These are phyloP conservation scores for Candida ipomoeae DNA, from an alignment of 805 yeast species.

Conservation along the genomic window DNA sequence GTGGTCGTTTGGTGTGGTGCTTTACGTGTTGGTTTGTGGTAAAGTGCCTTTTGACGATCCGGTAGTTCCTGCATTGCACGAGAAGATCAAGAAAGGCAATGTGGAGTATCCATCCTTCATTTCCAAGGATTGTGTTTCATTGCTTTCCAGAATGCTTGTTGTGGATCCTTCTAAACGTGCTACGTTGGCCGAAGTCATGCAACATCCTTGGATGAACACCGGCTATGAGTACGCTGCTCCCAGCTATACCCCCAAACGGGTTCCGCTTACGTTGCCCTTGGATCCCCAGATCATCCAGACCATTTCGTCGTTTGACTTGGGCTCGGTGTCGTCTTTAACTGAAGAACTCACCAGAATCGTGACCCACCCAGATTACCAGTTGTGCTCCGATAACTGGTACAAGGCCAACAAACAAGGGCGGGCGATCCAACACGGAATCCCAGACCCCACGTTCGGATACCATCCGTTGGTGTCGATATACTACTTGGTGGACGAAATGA, in stretches of 20 bases:
- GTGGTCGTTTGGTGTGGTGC: constrained; percentile 97
- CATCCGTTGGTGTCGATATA: constrained; percentile 89
- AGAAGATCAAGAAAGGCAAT: constrained; percentile 85
- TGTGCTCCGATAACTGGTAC: constrained; percentile 62
- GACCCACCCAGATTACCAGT: constrained; percentile 60
- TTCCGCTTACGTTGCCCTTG: constrained; percentile 68
- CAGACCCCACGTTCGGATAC: constrained; percentile 79
- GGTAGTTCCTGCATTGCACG: constrained; percentile 85
- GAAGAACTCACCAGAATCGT: constrained; percentile 56
- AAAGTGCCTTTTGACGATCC: constrained; percentile 98
- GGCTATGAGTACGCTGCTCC: constrained; percentile 76
- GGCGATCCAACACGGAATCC: constrained; percentile 27
- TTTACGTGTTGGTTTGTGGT: constrained; percentile 94
- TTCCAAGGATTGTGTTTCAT: constrained; percentile 73
- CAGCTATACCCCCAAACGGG: constrained; percentile 70
- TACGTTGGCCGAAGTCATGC: constrained; percentile 66
- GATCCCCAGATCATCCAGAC: constrained; percentile 64
- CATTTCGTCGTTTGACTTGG: constrained; percentile 77
- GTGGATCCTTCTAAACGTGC: constrained; percentile 86
- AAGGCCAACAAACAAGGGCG: constrained; percentile 36
- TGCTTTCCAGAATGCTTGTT: constrained; percentile 83
- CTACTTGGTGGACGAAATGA: constrained; percentile 80
- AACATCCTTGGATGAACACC: constrained; percentile 92
- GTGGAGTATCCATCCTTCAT: constrained; percentile 87
- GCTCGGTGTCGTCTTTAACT: constrained; percentile 55